These are phyloP conservation scores for Raphidocelis subcapitata DNA, from an alignment of 139 green algal genomes.

Conservation along the genomic window DNA sequence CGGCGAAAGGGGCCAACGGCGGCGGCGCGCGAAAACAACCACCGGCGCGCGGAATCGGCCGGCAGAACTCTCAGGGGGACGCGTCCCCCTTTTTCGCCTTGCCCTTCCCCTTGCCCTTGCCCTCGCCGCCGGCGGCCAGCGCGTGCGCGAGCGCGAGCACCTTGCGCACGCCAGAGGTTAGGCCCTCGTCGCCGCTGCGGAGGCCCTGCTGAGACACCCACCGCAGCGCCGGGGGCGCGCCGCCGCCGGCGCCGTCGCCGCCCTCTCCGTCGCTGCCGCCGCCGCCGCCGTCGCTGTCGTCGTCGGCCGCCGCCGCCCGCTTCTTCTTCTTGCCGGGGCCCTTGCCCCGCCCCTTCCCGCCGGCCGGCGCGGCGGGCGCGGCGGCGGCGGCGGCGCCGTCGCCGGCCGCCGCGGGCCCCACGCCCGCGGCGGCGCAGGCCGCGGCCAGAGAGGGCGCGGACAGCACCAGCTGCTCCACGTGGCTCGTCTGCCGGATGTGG, in stretches of 20 bases:
- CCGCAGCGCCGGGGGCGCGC: background rate
- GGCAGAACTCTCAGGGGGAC: too few relatives aligned
- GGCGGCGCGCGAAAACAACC: too few relatives aligned
- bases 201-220: slow-evolving; percentile 16
- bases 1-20: too few relatives aligned
- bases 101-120: too few relatives aligned
- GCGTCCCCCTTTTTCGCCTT: too few relatives aligned
- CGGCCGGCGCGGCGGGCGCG: background rate
- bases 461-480: slow-evolving; percentile 51
- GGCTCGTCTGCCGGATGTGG: slow-evolving; percentile 66
- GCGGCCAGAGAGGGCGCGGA: slow-evolving; percentile 9
- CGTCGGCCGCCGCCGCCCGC: background rate
- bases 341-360: background rate
- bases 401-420: background rate
- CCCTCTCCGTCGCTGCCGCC: background rate
- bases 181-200: too few relatives aligned
- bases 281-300: background rate
- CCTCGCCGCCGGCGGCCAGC: too few relatives aligned
- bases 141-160: background rate
- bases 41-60: too few relatives aligned
- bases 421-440: background rate
- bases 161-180: slow-evolving; percentile 20
- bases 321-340: background rate
- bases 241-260: background rate
- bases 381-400: too few relatives aligned